Base-by-base conservation (phyloP, 768 basidiomycete genomes). In the Pulveroboletus sp. region DNA sequence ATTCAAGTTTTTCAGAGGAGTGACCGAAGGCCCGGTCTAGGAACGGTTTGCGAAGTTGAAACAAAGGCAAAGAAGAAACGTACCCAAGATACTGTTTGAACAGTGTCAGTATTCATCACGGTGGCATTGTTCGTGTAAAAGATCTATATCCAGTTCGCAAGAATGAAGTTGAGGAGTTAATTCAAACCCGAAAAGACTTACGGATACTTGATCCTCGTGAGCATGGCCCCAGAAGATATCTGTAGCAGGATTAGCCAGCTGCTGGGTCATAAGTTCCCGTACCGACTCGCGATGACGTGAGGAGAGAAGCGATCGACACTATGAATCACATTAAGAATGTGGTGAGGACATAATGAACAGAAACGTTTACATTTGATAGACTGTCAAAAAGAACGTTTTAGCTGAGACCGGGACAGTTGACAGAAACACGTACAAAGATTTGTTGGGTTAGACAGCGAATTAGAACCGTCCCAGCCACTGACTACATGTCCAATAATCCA, bases 161-260 rank as follows among this genome's bases (percentile, higher is more conserved):
- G 40, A 15, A 44, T 17, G 18, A 21, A 39, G 11, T 38, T 15
- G 27, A 28, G 7, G 17, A 3, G 18, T 8, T 28, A 28, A 28
- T 21, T 21, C 21, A 28, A 26, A n/a, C 24, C 39, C 30, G 8
- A 14, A 47, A 42, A n/a, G 28, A 48, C 73, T 26, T 51, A 84
- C 84, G 28, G 78, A 81, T 36, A 86, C 55, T 66, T 86, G 77
- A 64, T 89, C 86, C 62, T 88, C 83, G 49, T 89, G 86, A 0
- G 82, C 80, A 58, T 89, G 88, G 6, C 87, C 87, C 61, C 74
- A 89, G 72, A 89, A 87, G n/a, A 88, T 79, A 55, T 79, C 84
- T 82, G 47, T 35, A 44, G 36, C 26, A 43, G 46, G 44, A 49
- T 56, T 58, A 54, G 51, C 50, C 37, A 54, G 15, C 17, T 43